Evolutionary conservation across 2,329 filamentous ascomycete species (phyloP).

Genomic region (Proliferodiscus dingleyae): DNA sequence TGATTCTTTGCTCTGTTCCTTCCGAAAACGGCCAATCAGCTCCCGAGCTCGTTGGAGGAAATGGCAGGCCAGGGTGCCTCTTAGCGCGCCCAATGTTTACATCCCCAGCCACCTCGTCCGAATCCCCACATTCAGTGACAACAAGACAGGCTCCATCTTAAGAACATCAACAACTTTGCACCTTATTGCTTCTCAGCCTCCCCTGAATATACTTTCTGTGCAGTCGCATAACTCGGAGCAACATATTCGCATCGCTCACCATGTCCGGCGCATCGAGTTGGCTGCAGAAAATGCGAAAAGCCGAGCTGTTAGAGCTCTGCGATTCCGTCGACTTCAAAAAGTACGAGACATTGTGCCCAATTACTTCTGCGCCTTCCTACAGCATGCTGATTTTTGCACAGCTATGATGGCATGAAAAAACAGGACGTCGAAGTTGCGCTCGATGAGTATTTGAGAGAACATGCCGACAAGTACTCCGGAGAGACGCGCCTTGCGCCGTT

Average conservation of each 20-base stretch:
- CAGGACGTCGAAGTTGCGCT: constrained; percentile 71
- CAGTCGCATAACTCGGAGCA: constrained; percentile 45
- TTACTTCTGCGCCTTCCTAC: constrained; percentile 6
- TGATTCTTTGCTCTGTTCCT: background rate
- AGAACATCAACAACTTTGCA: constrained; percentile 6
- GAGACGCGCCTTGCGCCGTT: constrained; percentile 67
- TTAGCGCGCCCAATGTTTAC: constrained; percentile 7
- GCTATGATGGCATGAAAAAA: constrained; percentile 69
- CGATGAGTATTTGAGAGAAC: constrained; percentile 66
- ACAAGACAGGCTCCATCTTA: constrained; percentile 4
- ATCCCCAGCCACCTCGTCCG: constrained; percentile 5
- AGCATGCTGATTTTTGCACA: constrained; percentile 34
- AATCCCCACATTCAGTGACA: constrained; percentile 4
- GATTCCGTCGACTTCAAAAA: constrained; percentile 64
- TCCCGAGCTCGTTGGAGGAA: background rate
- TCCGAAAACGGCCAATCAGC: background rate
- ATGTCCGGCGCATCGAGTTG: constrained; percentile 67
- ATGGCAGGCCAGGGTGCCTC: background rate
- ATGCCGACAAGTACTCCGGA: constrained; percentile 59
- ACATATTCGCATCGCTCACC: constrained; percentile 34
- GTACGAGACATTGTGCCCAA: constrained; percentile 47
- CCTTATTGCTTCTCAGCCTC: constrained; percentile 7
- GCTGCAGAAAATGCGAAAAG: constrained; percentile 78
- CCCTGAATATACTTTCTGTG: constrained; percentile 16
- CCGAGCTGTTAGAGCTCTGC: constrained; percentile 70